Percentiles rank a stretch among this genome's conserved stretches.
phyloP scores from a whole-genome alignment of 2,329 filamentous ascomycete species.

The Fusarium incarnatum region DNA sequence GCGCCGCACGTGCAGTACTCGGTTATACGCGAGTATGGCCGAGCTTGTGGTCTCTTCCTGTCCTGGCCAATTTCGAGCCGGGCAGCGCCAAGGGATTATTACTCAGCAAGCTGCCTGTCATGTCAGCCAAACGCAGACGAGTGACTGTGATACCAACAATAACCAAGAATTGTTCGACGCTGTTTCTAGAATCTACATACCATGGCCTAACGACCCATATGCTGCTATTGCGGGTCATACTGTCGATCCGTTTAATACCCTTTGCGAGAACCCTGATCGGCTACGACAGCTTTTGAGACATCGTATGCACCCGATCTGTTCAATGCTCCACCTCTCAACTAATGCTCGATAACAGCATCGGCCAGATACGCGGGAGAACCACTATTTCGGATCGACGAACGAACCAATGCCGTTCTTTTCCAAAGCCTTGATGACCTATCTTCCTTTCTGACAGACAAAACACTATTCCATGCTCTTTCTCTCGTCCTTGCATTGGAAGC shows the following conservation, averaged over 20 bases:
- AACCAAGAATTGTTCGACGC: rapidly evolving
- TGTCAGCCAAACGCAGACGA: rapidly evolving
- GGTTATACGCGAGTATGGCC: neutral
- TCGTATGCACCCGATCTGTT: neutral
- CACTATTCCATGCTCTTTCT: constrained; percentile 7
- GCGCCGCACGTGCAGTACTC: rapidly evolving
- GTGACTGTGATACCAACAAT: rapidly evolving
- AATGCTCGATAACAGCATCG: neutral
- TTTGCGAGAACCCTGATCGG: constrained; percentile 6
- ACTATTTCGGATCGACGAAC: constrained; percentile 6
- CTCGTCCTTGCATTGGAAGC: neutral
- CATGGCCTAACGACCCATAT: rapidly evolving
- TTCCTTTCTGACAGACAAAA: neutral
- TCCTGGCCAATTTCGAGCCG: rapidly evolving
- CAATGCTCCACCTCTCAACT: rapidly evolving
- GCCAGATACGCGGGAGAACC: constrained; percentile 2
- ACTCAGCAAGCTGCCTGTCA: rapidly evolving
- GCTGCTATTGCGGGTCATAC: neutral
- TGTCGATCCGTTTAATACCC: constrained; percentile 6
- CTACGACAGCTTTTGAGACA: constrained; percentile 1
- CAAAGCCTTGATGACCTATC: neutral
- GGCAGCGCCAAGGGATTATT: rapidly evolving
- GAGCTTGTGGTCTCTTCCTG: rapidly evolving
- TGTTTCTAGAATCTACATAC: rapidly evolving
- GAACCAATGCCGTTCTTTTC: neutral